Evolutionary conservation across 2,329 filamentous ascomycete genomes (phyloP), one percentile per base, ranked within the genome.

Genomic region (Laburnicola sp.): DNA sequence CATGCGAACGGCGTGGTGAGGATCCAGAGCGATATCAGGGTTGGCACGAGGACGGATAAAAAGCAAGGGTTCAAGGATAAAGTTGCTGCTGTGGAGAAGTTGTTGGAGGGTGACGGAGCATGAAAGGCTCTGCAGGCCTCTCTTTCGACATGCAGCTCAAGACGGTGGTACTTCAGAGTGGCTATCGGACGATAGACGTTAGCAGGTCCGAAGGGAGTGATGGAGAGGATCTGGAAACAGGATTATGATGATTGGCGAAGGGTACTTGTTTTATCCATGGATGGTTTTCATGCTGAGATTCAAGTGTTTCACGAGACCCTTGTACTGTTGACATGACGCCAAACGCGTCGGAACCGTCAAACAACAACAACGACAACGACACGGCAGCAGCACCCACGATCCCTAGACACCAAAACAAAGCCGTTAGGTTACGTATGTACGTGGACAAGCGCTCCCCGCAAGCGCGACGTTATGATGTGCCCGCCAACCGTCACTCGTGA

Each of bases 21-120:
- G 48, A 88, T 97, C 35, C 93, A 97, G 78, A 89, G 86, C 26
- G 91, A 93, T 69, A 92, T 97, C 76, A 80, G 93, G 9, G 86
- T 91, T 37, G 93, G 93, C 1, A 88, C 88, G 26, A 85, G 91
- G 66, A 95, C 87, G 63, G 91, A 96, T 70, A 96, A 96, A 81
- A 82, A 80, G 70, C 91, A 96, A 75, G 84, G 84, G 2, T 87
- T 88, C 31, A 82, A 86, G 66, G 88, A 95, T 59, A 96, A 96
- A 76, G 88, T 96, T 22, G 75, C 74, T 23, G 80, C 79, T 44
- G 83, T 87, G 30, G 75, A 82, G 59, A 74, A 76, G 59, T 60
- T 86, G 48, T 64, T 86, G 54, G 62, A 62, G 45, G 59, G 59
- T 6, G 70, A 70, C 32, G 75, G 66, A 26, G 59, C 63, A 45